Evolutionary conservation across 441 rosid species (phyloP), one percentile per base, ranked within the genome.

Genomic region (Biscutella laevigata): DNA sequence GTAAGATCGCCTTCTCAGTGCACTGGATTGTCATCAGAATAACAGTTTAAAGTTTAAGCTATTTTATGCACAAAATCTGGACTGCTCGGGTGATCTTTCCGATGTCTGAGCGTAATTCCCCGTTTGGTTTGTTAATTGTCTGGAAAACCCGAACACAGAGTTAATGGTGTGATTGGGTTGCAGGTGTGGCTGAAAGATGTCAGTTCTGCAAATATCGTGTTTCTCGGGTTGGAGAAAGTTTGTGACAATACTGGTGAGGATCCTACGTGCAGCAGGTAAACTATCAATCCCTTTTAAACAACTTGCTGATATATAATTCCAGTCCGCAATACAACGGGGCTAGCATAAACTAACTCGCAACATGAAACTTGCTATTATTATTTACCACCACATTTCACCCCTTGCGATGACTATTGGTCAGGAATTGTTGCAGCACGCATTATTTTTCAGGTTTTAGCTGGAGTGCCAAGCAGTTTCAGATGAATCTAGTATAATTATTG

Each of bases 211-310:
- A 84, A 89, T 64, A 65, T 83, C 56, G 68, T 82, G 58, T 17
- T 36, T 13, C 70, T 77, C 66, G 40, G 40, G 37, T 70, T 68
- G 11, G 98, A 90, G 78, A 79, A 76, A 69, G 66, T 81, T 49
- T 90, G 98, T 68, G 98, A 90, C 69, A 67, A 55, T 54, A 75
- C 98, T 5, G 98, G 98, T 41, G 98, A 90, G 75, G 98, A 90
- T 66, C 88, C 90, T 24, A 26, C 66, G 12, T 90, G 96, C 69
- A 72, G 96, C 78, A 77, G 94, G 95, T 81, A 48, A 66, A 48
- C 53, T 35, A 28, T 30, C 32, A 12, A 28, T 13, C 4, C 39
- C 38, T 44, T 13, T 4, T 4, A 9, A 57, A 15, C 62, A 32
- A 21, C 32, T 32, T 40, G 1, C 35, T 39, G 22, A 54, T 38